Evolutionary conservation across 2,329 filamentous ascomycete genomes (phyloP).

Genomic region (Scopulariopsis brevicaulis): DNA sequence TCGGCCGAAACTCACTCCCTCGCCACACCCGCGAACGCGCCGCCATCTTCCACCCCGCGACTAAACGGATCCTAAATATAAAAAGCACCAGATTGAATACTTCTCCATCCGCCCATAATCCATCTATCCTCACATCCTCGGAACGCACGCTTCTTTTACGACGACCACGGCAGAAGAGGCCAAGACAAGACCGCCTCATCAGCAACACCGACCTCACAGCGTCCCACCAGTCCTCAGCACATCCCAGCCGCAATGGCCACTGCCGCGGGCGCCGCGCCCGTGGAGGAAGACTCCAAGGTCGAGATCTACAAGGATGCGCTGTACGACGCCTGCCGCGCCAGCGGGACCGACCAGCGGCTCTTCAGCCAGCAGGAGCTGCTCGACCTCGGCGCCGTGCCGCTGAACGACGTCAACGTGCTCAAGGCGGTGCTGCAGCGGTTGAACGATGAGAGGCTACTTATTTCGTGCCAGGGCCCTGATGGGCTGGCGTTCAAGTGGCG

Average conservation of each 20-base stretch:
- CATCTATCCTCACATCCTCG: neutral
- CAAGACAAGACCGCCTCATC: neutral
- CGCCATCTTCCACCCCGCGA: neutral
- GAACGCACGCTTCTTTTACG: neutral
- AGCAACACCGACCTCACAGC: neutral
- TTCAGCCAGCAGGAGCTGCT: constrained; percentile 50
- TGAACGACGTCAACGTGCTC: constrained; percentile 41
- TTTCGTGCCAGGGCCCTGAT: constrained; percentile 29
- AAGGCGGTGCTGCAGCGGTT: constrained; percentile 44
- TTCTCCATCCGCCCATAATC: neutral
- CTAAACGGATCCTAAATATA: neutral
- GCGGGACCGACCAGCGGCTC: constrained; percentile 31
- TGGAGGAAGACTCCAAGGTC: constrained; percentile 24
- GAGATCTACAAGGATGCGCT: constrained; percentile 42
- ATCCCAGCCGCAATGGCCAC: neutral
- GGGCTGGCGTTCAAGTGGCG: constrained; percentile 47
- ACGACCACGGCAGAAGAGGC: neutral
- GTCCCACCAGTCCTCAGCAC: constrained; percentile 18
- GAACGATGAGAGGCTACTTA: constrained; percentile 48
- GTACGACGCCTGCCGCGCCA: constrained; percentile 42
- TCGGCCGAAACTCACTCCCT: neutral
- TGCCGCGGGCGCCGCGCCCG: constrained; percentile 5
- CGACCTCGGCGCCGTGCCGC: constrained; percentile 44
- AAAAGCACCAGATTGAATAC: neutral
- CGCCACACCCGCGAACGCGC: neutral